Evolutionary conservation across 1,284 basidiomycete genomes (phyloP), one percentile per base, ranked within the genome.

Genomic region (Hypsizygus ulmarius): DNA sequence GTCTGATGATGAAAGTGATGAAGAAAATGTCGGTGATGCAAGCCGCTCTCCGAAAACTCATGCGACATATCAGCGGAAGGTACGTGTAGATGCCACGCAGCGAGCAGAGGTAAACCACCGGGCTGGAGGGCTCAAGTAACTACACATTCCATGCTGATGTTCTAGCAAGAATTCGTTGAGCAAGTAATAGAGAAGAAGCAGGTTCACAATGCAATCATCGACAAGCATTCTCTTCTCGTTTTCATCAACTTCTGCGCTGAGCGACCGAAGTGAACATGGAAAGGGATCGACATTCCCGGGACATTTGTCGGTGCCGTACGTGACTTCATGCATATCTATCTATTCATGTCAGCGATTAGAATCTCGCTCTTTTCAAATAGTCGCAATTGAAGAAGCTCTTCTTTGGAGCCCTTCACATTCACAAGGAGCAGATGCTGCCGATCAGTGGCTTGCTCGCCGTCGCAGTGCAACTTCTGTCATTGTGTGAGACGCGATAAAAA

Each of bases 401-500:
- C 28, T 57, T 51, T 28, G 47, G 56, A 6, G 51, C 56, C 5
- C 47, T 55, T 36, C 54, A 45, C 5, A 55, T 58, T 35, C 54
- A 46, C 12, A 58, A 57, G 35, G 47, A 51, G 10, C 53, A 52
- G 52, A 52, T 37, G 52, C 52, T 5, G 37, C 19, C 4, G 52
- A 54, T 39, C 55, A 42, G 10, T 18, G 35, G 1, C 39, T 54
- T 7, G 28, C 40, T 14, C 33, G 28, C 12, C 27, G 18, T 9
- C 41, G 30, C 10, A 18, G 15, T 19, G 54, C 59, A 0, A 56
- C 51, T 1, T 52, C 58, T 6, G 54, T 60, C 9, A 12, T 51
- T 15, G 59, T 64, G 1, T 63, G 50, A 32, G 60, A 66, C 38
- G 46, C 58, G 2, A 50, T 65, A 62, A 63, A 50, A 48, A 39